Evolutionary conservation across 768 basidiomycete genomes (phyloP).

Genomic region (Butyriboletus loyo): DNA sequence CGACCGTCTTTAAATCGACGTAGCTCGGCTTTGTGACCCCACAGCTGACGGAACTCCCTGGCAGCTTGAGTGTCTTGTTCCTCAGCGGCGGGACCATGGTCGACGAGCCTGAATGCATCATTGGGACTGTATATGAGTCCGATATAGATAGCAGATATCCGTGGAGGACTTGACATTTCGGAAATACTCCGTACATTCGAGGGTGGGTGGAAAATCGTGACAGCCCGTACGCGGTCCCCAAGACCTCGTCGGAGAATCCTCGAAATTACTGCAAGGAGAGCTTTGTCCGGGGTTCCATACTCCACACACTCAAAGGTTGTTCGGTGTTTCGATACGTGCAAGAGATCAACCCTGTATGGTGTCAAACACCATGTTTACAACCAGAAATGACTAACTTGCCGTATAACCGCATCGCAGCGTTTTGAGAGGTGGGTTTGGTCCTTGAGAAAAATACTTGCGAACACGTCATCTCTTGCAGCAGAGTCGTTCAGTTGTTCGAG

Average conservation of each 20-base stretch:
- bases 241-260: conserved; percentile 61
- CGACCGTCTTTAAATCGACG: conserved; percentile 95
- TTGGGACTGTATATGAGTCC: conserved; percentile 74
- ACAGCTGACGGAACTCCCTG: conserved; percentile 73
- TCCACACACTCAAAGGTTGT: conserved; percentile 44
- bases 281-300: conserved; percentile 54
- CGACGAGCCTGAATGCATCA: conserved; percentile 81
- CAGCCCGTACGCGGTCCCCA: conserved; percentile 64
- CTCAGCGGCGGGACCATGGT: conserved; percentile 83
- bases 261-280: conserved; percentile 52
- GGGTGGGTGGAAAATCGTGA: conserved; percentile 57
- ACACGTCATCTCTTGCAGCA: conserved; percentile 53
- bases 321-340: conserved; percentile 42
- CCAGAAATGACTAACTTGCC: conserved; percentile 38
- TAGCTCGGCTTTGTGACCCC: conserved; percentile 91
- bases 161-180: conserved; percentile 53
- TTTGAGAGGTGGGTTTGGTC: conserved; percentile 62
- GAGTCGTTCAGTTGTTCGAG: conserved; percentile 58
- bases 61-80: conserved; percentile 50
- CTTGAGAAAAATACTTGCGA: conserved; percentile 68
- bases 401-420: conserved; percentile 71
- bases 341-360: conserved; percentile 44
- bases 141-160: conserved; percentile 52
- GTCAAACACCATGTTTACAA: conserved; percentile 2
- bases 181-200: conserved; percentile 45